Percentiles rank a stretch among this genome's conserved stretches.
These are phyloP conservation scores for Didymella segeticola DNA, from an alignment of 2,329 filamentous ascomycete genomes.

Conservation along the genomic window DNA sequence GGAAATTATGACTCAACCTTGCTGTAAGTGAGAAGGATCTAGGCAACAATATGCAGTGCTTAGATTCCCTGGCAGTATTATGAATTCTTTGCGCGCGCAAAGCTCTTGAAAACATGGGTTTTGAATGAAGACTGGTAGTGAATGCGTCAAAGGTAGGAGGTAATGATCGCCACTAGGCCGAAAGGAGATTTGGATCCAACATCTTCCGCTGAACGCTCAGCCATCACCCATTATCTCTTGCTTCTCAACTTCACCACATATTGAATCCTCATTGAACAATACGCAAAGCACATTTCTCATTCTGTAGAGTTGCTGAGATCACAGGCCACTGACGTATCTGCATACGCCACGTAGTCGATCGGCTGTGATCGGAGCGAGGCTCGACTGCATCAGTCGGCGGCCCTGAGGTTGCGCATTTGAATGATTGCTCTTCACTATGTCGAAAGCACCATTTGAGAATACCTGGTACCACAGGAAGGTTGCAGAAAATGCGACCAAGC, in stretches of 20 bases:
- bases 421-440: background rate
- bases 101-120: slow-evolving; percentile 20
- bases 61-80: background rate
- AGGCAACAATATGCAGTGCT: background rate
- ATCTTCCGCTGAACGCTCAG: background rate
- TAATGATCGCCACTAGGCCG: background rate
- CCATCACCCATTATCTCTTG: background rate
- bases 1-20: slow-evolving; percentile 10
- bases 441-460: slow-evolving; percentile 64
- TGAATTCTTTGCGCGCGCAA: background rate
- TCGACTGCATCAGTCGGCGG: background rate
- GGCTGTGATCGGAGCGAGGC: background rate
- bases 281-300: accelerated
- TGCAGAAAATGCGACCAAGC: slow-evolving; percentile 79
- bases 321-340: background rate
- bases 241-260: background rate
- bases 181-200: background rate
- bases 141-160: slow-evolving; percentile 12
- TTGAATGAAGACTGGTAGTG: slow-evolving; percentile 6
- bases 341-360: background rate
- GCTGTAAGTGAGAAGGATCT: background rate
- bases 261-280: too few species aligned
- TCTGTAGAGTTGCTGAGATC: background rate
- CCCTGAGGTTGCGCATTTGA: background rate
- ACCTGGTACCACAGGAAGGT: slow-evolving; percentile 86